A percentile compares a stretch with the other conserved stretches of the same genome.
These are phyloP conservation scores for Diaporthe nobilis DNA, from an alignment of 2,329 filamentous ascomycete genomes.

Conservation along the genomic window DNA sequence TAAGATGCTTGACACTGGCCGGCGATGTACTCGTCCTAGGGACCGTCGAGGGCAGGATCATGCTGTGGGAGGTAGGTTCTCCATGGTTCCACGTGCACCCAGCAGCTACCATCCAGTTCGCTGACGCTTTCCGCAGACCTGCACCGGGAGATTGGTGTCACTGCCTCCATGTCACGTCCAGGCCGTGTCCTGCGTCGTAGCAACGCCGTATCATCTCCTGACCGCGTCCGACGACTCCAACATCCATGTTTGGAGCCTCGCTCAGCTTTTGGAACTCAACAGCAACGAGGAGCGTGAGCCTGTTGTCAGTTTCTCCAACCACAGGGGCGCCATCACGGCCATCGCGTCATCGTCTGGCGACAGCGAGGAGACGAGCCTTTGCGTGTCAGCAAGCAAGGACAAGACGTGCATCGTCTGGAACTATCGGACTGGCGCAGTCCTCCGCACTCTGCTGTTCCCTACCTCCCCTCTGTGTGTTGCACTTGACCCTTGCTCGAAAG, in stretches of 20 bases:
- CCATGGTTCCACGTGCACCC: neutral
- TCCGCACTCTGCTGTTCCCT: constrained; percentile 87
- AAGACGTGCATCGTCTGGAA: constrained; percentile 95
- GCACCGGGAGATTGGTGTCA: constrained; percentile 81
- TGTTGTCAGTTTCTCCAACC: constrained; percentile 81
- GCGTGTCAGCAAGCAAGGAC: constrained; percentile 86
- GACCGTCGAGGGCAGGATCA: constrained; percentile 86
- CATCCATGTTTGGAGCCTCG: constrained; percentile 91
- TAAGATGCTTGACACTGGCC: constrained; percentile 82
- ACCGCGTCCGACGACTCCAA: constrained; percentile 90
- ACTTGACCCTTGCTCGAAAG: constrained; percentile 87
- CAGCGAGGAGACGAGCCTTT: constrained; percentile 81
- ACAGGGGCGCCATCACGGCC: constrained; percentile 80
- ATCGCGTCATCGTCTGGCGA: constrained; percentile 75
- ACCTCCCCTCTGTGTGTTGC: constrained; percentile 78
- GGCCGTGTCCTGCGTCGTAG: constrained; percentile 81
- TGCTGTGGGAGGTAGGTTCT: constrained; percentile 88
- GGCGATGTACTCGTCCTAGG: constrained; percentile 83
- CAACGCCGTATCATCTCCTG: constrained; percentile 80
- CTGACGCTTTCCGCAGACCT: constrained; percentile 64
- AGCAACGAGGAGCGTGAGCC: constrained; percentile 74
- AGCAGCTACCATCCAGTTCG: neutral
- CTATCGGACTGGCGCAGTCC: constrained; percentile 80
- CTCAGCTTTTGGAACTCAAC: constrained; percentile 76
- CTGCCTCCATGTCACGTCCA: constrained; percentile 86